Conservation (phyloP, 331 rosid species). For the Acacia pycnantha region DNA sequence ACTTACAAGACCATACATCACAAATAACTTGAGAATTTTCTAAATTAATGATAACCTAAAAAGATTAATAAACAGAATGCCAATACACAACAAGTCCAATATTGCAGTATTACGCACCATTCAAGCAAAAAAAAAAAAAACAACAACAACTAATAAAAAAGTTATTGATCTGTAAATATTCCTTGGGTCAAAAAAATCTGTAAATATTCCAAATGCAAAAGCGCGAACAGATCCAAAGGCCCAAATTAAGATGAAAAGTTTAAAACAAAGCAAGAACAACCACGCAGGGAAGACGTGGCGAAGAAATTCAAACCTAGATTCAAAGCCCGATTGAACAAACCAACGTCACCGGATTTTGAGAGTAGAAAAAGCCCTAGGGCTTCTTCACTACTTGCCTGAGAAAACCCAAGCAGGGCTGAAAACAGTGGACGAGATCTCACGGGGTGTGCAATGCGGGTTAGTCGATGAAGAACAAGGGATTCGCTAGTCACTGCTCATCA, state of each 20-base stretch:
- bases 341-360: background rate
- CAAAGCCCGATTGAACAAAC: background rate
- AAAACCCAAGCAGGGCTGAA: no score
- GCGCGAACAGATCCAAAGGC: background rate
- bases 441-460: slow-evolving; percentile 21
- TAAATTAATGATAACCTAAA: no score
- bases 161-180: no score
- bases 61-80: background rate
- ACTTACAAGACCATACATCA: background rate
- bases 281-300: background rate
- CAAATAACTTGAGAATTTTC: background rate
- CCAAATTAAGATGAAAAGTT: background rate
- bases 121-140: background rate
- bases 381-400: background rate
- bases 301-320: background rate
- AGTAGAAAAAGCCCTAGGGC: background rate
- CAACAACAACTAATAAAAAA: no score
- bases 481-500: no score
- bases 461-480: no score
- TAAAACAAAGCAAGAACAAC: background rate
- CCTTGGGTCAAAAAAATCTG: no score
- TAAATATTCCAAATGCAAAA: background rate
- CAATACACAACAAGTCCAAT: background rate
- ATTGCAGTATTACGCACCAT: background rate
- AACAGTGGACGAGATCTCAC: no score